These are phyloP conservation scores for Babesia gibsoni DNA, from an alignment of 169 alveolate species.

Conservation along the genomic window DNA sequence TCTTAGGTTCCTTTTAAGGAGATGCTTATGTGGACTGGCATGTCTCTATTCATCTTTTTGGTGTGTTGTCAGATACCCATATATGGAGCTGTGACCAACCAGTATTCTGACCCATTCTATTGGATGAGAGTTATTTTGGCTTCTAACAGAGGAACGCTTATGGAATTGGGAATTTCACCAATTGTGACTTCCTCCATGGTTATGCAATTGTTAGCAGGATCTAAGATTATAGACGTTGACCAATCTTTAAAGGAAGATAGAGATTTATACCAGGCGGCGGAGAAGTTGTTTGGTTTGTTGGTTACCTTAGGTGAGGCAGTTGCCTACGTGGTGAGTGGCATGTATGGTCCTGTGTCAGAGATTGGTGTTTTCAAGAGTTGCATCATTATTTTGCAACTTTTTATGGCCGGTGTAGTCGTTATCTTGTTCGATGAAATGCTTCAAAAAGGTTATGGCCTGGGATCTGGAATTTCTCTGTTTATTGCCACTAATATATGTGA, in stretches of 20 bases:
- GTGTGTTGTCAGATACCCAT: conserved; percentile 98
- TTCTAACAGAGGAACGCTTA: conserved; percentile 97
- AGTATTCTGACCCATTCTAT: conserved; percentile 96
- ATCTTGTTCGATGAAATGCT: conserved; percentile 97
- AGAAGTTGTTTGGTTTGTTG: conserved; percentile 94
- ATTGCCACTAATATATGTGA: conserved; percentile 99
- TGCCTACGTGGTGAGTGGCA: conserved; percentile 96
- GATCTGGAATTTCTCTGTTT: conserved; percentile 99
- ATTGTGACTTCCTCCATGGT: conserved; percentile 99
- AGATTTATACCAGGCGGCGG: conserved; percentile 95
- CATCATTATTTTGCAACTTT: conserved; percentile 93
- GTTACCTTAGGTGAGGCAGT: conserved; percentile 99
- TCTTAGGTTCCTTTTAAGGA: conserved; percentile 90
- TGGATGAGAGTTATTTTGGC: conserved; percentile 99
- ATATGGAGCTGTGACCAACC: conserved; percentile 94
- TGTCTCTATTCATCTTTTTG: conserved; percentile 92
- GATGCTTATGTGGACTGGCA: conserved; percentile 96
- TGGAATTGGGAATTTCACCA: conserved; percentile 99
- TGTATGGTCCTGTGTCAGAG: conserved; percentile 96
- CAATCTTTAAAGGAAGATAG: conserved; percentile 97
- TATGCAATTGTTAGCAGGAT: conserved; percentile 99
- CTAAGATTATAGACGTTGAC: conserved; percentile 97
- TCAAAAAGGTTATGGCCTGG: conserved; percentile 99
- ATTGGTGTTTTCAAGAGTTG: conserved; percentile 97
- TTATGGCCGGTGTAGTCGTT: conserved; percentile 99